Evolutionary conservation across 805 yeast species (phyloP), one percentile per base, ranked within the genome.

Genomic region (Saccharomycopsis selenospora): DNA sequence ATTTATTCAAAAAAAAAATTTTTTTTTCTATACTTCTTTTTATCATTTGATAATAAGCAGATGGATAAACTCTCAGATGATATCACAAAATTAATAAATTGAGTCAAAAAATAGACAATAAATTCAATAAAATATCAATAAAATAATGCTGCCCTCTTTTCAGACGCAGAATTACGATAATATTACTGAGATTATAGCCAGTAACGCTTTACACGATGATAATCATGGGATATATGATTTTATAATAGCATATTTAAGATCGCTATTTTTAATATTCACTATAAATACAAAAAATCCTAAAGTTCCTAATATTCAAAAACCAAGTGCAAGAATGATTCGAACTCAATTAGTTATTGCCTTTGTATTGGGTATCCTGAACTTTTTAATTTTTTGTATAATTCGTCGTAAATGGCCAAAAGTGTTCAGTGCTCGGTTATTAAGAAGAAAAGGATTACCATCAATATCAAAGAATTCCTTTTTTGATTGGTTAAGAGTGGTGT

Each of bases 401-500:
- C 68, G 96, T 41, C 75, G 78, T 46, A 74, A 77, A 46, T 83
- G 87, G 71, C 95, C 95, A 23, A 82, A 80, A 58, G 72, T 91
- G 18, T 91, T 87, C 58, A 90, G 90, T 52, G 93, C 96, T 8
- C 75, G 96, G 55, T 70, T 56, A 23, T 45, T 59, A 7, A 63
- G 76, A 27, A 61, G 78, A 42, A 70, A 66, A 27, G 73, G 71
- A 26, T 71, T 85, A 7, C 95, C 93, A 2, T 59, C 63, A 27
- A 67, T 86, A 17, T 80, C 85, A 4, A 56, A 67, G 5, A 38
- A 41, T 33, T 72, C 86, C 2, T 61, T 85, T 10, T 83, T 89
- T 57, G 89, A 90, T 2, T 91, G 98, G 97, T 71, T 90, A 6
- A 76, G 80, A 0, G 76, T 79, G 0, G 66, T 91, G 11, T 76